Conservation (phyloP, 495 filamentous ascomycete genomes). For the Lophiotrema nucula region DNA sequence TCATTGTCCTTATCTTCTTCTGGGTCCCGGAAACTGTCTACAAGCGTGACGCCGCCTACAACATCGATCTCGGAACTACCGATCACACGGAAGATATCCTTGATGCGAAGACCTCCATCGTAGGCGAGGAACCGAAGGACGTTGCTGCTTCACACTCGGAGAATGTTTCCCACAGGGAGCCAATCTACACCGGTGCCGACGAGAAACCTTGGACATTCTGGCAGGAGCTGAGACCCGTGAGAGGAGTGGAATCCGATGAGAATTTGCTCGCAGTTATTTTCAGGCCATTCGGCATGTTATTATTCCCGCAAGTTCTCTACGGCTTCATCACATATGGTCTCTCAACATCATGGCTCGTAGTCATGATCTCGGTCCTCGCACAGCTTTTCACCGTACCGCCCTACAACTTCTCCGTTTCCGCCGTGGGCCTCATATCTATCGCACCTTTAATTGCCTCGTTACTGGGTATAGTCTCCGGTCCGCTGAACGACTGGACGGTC, state of each 20-base stretch:
- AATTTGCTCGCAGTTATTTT: conserved; percentile 38
- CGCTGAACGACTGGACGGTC: conserved; percentile 46
- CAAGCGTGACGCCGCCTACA: conserved; percentile 37
- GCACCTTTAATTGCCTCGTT: conserved; percentile 46
- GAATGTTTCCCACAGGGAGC: not conserved
- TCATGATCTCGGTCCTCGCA: conserved; percentile 46
- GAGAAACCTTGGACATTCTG: conserved; percentile 30
- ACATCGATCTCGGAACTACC: conserved; percentile 44
- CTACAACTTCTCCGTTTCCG: conserved; percentile 48
- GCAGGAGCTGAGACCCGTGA: conserved; percentile 18
- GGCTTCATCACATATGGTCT: conserved; percentile 46
- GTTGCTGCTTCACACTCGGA: not conserved
- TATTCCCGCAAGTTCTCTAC: conserved; percentile 47
- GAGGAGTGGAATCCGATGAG: conserved; percentile 23
- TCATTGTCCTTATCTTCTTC: conserved; percentile 46
- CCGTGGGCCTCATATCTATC: conserved; percentile 47
- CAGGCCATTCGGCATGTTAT: conserved; percentile 46
- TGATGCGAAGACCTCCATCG: conserved; percentile 27
- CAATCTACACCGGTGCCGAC: conserved; percentile 25
- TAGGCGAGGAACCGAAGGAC: conserved; percentile 22
- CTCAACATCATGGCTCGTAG: conserved; percentile 49
- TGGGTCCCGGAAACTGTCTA: conserved; percentile 50
- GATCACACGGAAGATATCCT: conserved; percentile 43
- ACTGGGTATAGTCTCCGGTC: conserved; percentile 43
- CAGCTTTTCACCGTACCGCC: conserved; percentile 51